Evolutionary conservation across 2,329 filamentous ascomycete species (phyloP).

Genomic region (Sphaerulina musiva): DNA sequence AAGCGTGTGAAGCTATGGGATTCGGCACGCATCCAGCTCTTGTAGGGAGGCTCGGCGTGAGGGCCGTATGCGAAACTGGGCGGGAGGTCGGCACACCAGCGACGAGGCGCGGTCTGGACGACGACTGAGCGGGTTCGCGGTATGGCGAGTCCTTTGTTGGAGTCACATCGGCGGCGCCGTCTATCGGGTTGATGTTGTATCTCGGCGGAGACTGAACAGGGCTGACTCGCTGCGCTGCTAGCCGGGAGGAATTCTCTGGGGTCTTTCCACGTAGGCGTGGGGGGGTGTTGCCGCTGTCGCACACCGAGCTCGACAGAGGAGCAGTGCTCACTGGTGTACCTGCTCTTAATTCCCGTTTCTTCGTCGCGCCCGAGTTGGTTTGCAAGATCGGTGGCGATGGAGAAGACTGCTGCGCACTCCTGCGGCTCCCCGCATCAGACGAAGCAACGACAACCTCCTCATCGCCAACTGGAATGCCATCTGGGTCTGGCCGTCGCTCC

Average conservation of each 20-base stretch:
- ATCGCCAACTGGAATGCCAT: constrained; percentile 18
- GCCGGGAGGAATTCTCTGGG: neutral
- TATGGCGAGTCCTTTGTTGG: constrained; percentile 15
- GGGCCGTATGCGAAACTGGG: constrained; percentile 3
- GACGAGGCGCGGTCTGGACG: constrained; percentile 10
- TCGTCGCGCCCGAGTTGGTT: neutral
- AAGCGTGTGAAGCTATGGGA: constrained; percentile 2
- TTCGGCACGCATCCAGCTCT: neutral
- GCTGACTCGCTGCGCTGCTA: too few species aligned
- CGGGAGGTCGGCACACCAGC: constrained; percentile 5
- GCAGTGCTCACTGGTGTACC: neutral
- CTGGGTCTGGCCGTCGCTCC: constrained; percentile 20
- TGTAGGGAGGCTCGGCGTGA: neutral
- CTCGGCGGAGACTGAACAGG: neutral
- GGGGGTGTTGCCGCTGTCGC: constrained; percentile 1
- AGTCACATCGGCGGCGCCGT: constrained; percentile 12
- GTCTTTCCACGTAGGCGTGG: constrained; percentile 1
- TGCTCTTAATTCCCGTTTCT: neutral
- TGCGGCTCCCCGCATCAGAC: constrained; percentile 47
- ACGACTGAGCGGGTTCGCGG: constrained; percentile 6
- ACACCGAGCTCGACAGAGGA: neutral
- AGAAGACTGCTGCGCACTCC: neutral
- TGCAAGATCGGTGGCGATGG: neutral
- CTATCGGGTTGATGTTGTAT: constrained; percentile 12
- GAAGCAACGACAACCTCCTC: constrained; percentile 25